Evolutionary conservation across 2,329 filamentous ascomycete genomes (phyloP), one percentile per base, ranked within the genome.

Genomic region (Pestalotiopsis sp.): DNA sequence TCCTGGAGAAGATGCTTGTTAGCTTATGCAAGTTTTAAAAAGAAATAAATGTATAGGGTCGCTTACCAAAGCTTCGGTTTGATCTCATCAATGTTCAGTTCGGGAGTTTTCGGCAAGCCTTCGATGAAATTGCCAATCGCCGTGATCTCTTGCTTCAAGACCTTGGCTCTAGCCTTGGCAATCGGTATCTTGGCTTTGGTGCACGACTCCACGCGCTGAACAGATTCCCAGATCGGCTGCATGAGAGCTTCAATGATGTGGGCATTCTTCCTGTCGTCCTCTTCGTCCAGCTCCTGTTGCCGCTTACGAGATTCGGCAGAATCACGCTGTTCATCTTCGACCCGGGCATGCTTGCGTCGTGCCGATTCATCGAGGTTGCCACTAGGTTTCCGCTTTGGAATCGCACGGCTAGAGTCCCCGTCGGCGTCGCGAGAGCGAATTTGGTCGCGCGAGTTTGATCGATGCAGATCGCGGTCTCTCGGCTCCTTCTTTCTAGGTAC

Each of bases 331-430:
- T 88, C 86, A 60, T 86, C 82, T 49, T 84, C 78, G 58, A 87
- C 85, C 57, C 86, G 84, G 27, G 86, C 84, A 68, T 85, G 83
- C 73, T 88, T 87, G 58, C 82, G 79, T 62, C 59, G 59, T 65
- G 80, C 80, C 20, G 84, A 83, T n/a, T 88, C 86, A 59, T 86
- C 82, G 41, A 84, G 78, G 60, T 87, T 85, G 38, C 84, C 84
- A 67, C 84, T 86, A 70, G 90, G 87, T 76, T 91, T 91, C 65
- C 89, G 85, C 80, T 91, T 91, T 65, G 83, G 80, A 49, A 90
- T 88, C 1, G 85, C 83, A 27, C 86, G 81, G 1, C 85, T 84
- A 4, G 84, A 83, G 38, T 82, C 82, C 49, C 84, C 82, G 20
- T 89, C 87, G 13, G 87, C 86, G 14, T 85, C 82, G 60, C 85